Evolutionary conservation across 306 rosid species (phyloP).

Genomic region (Psophocarpus tetragonolobus): DNA sequence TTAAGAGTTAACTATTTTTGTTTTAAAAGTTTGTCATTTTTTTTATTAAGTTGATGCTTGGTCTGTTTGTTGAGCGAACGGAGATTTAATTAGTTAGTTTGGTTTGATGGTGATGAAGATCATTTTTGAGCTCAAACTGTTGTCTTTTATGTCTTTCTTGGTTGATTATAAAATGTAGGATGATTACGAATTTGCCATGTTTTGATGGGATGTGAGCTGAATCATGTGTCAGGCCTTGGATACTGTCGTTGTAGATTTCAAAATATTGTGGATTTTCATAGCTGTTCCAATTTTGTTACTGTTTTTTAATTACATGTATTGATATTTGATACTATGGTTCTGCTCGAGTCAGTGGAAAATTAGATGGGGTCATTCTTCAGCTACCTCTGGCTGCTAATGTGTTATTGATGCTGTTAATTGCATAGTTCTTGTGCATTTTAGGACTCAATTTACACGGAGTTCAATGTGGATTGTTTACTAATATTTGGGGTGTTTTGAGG

Average conservation of each 20-base stretch:
- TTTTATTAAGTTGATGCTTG: background rate
- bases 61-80: slow-evolving; percentile 22
- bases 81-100: slow-evolving; percentile 23
- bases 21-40: background rate
- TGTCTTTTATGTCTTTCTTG: background rate
- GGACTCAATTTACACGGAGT: background rate
- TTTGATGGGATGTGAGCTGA: slow-evolving; percentile 11
- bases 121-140: background rate
- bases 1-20: background rate
- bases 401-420: background rate
- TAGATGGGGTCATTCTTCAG: slow-evolving; percentile 1
- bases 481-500: slow-evolving; percentile 21
- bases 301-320: background rate
- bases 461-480: slow-evolving; percentile 11
- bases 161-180: background rate
- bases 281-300: slow-evolving; percentile 7
- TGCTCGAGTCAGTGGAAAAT: background rate
- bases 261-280: slow-evolving; percentile 7
- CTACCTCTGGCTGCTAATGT: background rate
- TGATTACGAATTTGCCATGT: background rate
- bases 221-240: background rate
- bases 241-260: background rate
- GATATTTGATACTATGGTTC: slow-evolving; percentile 12
- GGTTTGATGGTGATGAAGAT: slow-evolving; percentile 3
- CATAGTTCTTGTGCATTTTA: background rate